Conservation (phyloP, 2,329 filamentous ascomycete genomes). For the Fusarium ambrosium region DNA sequence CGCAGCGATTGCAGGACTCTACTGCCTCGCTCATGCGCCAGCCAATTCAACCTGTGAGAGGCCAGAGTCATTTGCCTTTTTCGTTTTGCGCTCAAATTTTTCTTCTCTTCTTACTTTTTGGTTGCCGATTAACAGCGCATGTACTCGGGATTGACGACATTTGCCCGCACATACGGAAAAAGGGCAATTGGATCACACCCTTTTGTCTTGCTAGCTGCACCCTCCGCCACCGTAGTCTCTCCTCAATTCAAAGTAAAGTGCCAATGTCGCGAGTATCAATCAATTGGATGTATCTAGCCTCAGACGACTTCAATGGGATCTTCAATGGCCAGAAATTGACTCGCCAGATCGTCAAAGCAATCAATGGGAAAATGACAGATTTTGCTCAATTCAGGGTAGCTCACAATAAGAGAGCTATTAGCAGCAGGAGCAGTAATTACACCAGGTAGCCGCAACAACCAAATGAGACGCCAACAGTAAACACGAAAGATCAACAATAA, state of each 20-base stretch:
- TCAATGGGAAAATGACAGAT: background rate
- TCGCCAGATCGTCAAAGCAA: background rate
- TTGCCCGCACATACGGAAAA: slow-evolving; percentile 23
- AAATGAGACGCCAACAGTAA: slow-evolving; percentile 17
- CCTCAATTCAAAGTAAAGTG: slow-evolving; percentile 18
- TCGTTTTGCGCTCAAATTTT: slow-evolving; percentile 22
- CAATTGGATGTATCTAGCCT: background rate
- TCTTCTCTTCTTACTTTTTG: slow-evolving; percentile 12
- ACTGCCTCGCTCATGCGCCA: slow-evolving; percentile 25
- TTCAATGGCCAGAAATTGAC: slow-evolving; percentile 1
- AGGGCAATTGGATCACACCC: slow-evolving; percentile 36
- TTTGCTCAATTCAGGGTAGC: background rate
- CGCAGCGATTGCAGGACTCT: slow-evolving; percentile 24
- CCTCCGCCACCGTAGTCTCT: slow-evolving; percentile 33
- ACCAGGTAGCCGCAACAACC: slow-evolving; percentile 35
- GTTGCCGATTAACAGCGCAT: slow-evolving; percentile 35
- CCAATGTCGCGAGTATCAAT: background rate
- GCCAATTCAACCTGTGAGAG: slow-evolving; percentile 6
- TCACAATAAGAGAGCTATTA: background rate
- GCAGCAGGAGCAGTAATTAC: background rate
- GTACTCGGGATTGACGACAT: slow-evolving; percentile 32
- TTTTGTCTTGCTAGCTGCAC: slow-evolving; percentile 26
- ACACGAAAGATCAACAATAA: slow-evolving; percentile 37
- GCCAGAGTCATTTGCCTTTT: slow-evolving; percentile 28
- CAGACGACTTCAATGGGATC: background rate